Percentiles rank a stretch among this genome's conserved stretches.
Evolutionary conservation across 1,284 basidiomycete species (phyloP).

Genomic region (Rhodotorula sp.): DNA sequence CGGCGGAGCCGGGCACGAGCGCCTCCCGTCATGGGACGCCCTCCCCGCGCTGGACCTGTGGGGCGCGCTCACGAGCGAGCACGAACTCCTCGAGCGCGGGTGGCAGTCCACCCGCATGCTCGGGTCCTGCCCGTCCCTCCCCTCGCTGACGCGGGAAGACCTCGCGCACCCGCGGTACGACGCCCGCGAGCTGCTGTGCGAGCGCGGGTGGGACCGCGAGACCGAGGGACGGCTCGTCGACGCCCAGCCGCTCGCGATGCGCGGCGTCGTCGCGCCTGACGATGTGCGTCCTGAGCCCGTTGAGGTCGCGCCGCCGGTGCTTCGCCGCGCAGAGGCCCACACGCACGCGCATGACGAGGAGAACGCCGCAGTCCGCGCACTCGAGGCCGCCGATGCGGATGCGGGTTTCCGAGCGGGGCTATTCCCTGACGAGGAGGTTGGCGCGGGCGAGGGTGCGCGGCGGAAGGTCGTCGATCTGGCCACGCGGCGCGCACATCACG

Average conservation of each 20-base stretch:
- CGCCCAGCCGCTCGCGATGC: conserved; percentile 18
- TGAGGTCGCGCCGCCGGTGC: neutral
- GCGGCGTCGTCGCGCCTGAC: neutral
- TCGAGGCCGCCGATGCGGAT: conserved; percentile 6
- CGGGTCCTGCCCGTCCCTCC: conserved; percentile 28
- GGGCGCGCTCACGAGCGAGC: conserved; percentile 59
- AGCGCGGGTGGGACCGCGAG: conserved; percentile 36
- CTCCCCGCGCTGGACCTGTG: conserved; percentile 71
- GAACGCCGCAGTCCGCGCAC: neutral
- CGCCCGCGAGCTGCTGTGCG: conserved; percentile 54
- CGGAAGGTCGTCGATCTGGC: conserved; percentile 3
- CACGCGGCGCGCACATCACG: neutral
- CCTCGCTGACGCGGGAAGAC: conserved; percentile 7
- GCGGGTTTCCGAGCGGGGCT: neutral
- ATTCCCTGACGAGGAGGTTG: neutral
- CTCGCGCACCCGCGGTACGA: conserved; percentile 43
- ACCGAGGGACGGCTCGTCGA: conserved; percentile 21
- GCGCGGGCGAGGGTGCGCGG: neutral
- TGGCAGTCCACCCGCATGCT: conserved; percentile 39
- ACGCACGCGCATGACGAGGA: conserved; percentile 2
- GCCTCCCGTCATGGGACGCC: conserved; percentile 59
- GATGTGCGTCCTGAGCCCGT: too few relatives aligned
- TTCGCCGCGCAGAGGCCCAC: neutral
- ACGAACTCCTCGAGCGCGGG: conserved; percentile 56
- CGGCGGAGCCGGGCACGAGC: conserved; percentile 43